Evolutionary conservation across 495 filamentous ascomycete genomes (phyloP).

Genomic region (Hypoxylon fragiforme): DNA sequence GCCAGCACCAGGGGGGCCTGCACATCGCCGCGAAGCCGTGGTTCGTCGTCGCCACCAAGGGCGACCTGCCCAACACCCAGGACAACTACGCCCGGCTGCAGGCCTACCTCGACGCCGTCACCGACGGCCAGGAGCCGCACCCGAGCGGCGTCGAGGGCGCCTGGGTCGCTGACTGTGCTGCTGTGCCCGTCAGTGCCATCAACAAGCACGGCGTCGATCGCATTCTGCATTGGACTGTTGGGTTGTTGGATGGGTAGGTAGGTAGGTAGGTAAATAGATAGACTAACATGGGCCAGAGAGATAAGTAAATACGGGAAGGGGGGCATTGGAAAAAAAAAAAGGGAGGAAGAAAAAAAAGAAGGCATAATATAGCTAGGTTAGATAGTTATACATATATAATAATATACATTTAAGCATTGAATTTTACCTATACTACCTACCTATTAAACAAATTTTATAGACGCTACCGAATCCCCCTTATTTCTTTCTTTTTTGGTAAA

Average conservation of each 20-base stretch:
- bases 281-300: no score
- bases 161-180: conserved; percentile 66
- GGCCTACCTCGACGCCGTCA: conserved; percentile 65
- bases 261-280: background rate
- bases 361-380: no score
- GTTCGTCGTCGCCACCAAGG: conserved; percentile 97
- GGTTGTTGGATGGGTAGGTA: conserved; percentile 60
- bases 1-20: conserved; percentile 42
- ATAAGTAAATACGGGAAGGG: no score
- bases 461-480: no score
- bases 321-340: no score
- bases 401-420: no score
- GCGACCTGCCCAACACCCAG: conserved; percentile 77
- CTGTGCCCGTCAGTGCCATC: conserved; percentile 88
- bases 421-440: no score
- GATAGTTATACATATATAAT: no score
- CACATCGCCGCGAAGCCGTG: conserved; percentile 87
- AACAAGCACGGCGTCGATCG: conserved; percentile 77
- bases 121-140: conserved; percentile 61
- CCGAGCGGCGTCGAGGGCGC: conserved; percentile 68
- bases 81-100: conserved; percentile 73
- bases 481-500: no score
- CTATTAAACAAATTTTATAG: no score
- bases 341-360: no score
- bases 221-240: conserved; percentile 76